phyloP scores from a whole-genome alignment of 2,329 filamentous ascomycete species.

The Sodiomyces alkalinus region DNA sequence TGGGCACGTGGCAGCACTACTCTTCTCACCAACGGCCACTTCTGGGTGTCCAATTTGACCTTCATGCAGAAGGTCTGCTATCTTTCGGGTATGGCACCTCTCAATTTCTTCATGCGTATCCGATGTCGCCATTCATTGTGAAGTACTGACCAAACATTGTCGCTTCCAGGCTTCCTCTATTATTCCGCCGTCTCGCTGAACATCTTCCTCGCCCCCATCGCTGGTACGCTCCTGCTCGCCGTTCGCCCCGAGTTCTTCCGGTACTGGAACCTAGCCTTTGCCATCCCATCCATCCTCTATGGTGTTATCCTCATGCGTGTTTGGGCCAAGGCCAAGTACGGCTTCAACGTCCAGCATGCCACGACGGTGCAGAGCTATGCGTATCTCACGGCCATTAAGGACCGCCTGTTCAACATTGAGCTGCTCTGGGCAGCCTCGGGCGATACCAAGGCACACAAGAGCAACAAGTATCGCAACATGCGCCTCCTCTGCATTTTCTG shows the following conservation, averaged over 20 bases:
- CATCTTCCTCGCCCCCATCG: conserved; percentile 24
- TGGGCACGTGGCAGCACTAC: conserved; percentile 25
- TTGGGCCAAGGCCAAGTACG: conserved; percentile 24
- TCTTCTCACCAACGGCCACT: conserved; percentile 22
- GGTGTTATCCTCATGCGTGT: conserved; percentile 21
- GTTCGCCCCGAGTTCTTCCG: conserved; percentile 23
- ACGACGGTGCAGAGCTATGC: conserved; percentile 25
- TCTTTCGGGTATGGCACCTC: conserved; percentile 22
- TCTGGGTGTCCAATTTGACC: conserved; percentile 21
- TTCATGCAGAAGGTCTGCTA: conserved; percentile 26
- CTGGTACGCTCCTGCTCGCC: conserved; percentile 23
- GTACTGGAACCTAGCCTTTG: conserved; percentile 28
- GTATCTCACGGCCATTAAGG: conserved; percentile 25
- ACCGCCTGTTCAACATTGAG: conserved; percentile 21
- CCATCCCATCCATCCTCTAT: conserved; percentile 22
- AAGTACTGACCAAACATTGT: no score
- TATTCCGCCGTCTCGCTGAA: conserved; percentile 22
- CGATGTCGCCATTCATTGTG: rapidly evolving
- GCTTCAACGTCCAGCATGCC: conserved; percentile 25
- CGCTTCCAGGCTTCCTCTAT: conserved; percentile 17
- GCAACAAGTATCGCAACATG: conserved; percentile 27
- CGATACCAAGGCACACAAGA: conserved; percentile 23
- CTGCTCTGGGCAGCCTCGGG: conserved; percentile 23
- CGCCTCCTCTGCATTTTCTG: conserved; percentile 21
- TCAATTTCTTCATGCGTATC: no score